These are phyloP conservation scores for Echinochloa phyllopogon DNA, from an alignment of 176 grass and related monocot genomes.

Conservation along the genomic window DNA sequence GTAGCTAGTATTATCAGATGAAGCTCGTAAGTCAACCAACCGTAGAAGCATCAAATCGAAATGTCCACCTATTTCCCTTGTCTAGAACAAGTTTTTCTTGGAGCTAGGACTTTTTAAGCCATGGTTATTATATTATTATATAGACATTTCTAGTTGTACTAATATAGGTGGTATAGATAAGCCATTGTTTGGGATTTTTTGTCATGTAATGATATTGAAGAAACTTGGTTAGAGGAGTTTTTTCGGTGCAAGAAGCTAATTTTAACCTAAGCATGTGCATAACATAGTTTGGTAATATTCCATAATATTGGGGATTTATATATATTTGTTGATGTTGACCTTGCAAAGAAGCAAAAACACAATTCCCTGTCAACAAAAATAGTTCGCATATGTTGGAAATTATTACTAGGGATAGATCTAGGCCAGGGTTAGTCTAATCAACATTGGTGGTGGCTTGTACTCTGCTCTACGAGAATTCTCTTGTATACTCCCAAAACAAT, in stretches of 20 bases:
- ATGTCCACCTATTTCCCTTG: not conserved
- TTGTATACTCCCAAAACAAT: too few species aligned
- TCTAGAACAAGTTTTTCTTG: not conserved
- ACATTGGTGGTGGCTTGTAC: too few species aligned
- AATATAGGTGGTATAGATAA: not conserved
- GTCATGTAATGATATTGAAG: not conserved
- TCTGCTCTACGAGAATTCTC: too few species aligned
- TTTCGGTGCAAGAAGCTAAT: not conserved
- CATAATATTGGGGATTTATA: not conserved
- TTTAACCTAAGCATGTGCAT: not conserved
- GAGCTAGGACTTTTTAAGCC: not conserved
- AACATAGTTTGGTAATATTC: not conserved
- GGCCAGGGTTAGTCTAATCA: too few species aligned
- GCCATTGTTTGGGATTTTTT: not conserved
- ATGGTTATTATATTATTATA: not conserved
- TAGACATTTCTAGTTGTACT: not conserved
- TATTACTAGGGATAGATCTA: too few species aligned
- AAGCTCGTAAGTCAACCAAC: not conserved
- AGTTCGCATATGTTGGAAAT: too few species aligned
- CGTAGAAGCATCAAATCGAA: not conserved
- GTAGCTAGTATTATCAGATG: constrained; percentile 18
- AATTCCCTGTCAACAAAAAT: too few species aligned
- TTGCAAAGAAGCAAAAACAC: too few species aligned
- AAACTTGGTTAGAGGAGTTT: not conserved
- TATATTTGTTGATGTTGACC: not conserved